Evolutionary conservation across 371 early-diverging fungal species (phyloP).

Genomic region (Mucor sp.): DNA sequence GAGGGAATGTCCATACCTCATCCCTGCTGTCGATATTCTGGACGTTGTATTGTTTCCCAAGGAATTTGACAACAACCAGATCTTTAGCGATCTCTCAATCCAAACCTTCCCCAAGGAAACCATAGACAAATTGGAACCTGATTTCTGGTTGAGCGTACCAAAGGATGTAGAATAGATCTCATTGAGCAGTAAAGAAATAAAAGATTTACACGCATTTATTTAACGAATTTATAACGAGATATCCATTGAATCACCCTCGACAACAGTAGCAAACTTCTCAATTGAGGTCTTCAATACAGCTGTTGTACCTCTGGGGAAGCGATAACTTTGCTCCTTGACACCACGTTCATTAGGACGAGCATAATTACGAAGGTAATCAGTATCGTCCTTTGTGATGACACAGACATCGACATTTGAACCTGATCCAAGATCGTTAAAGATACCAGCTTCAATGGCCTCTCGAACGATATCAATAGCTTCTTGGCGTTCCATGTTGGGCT

Average conservation of each 20-base stretch:
- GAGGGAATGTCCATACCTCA: slow-evolving; percentile 57
- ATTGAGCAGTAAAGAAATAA: background rate
- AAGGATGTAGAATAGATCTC: background rate
- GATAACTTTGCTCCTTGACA: slow-evolving; percentile 83
- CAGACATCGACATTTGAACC: slow-evolving; percentile 98
- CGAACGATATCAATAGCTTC: slow-evolving; percentile 94
- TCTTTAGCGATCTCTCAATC: slow-evolving; percentile 58
- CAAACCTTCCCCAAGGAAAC: slow-evolving; percentile 35
- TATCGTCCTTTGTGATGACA: slow-evolving; percentile 83
- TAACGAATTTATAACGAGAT: slow-evolving; percentile 36
- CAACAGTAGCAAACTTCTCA: slow-evolving; percentile 36
- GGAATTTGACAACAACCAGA: slow-evolving; percentile 61
- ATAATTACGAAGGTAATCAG: slow-evolving; percentile 88
- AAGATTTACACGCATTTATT: background rate
- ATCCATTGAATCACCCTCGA: slow-evolving; percentile 57
- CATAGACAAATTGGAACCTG: background rate
- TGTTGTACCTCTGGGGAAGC: slow-evolving; percentile 48
- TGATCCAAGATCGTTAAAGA: slow-evolving; percentile 99
- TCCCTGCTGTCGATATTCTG: slow-evolving; percentile 52
- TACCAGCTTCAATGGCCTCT: slow-evolving; percentile 98
- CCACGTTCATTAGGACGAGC: slow-evolving; percentile 88
- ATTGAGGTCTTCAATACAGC: slow-evolving; percentile 52
- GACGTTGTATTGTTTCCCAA: slow-evolving; percentile 40
- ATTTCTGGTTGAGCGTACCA: slow-evolving; percentile 12
- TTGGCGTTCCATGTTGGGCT: slow-evolving; percentile 85